Base-by-base conservation (phyloP, 1,284 basidiomycete species). In the Pyrrhoderma noxium region DNA sequence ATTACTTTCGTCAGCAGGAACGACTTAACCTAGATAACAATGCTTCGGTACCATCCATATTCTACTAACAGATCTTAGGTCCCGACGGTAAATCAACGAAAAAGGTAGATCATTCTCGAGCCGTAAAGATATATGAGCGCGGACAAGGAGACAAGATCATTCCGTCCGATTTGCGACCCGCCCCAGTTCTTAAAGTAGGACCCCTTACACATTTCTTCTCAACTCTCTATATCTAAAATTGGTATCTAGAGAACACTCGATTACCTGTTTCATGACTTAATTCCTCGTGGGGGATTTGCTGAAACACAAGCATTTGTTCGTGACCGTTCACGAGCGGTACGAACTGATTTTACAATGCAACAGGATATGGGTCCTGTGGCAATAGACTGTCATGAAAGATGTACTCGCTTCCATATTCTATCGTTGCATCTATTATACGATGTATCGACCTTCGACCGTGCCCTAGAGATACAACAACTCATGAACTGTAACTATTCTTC, bases 281-380 rank as follows among this genome's bases (percentile, higher is more conserved):
- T 97, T 38, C 76, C 79, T 2, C 69, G 72, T 8, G 79, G 79
- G 3, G 81, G 82, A 8, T 85, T 93, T 60, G 74, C 78, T 8
- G 72, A 77, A 45, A 89, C 86, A 1, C 88, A 80, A 65, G 82
- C 73, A 56, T 98, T 97, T 70, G 83, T 99, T 44, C 85, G 94
- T 43, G 95, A 99, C 67, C 84, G 95, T 13, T 91, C 93, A 0
- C 80, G 95, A 56, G 79, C 91, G 0, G 87, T 98, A 41, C 76
- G 95, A 27, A 94, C 89, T 60, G 95, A 99, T 65, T 96, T 98
- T 57, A 93, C 91, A 0, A 88, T 97, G 71, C 95, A 98, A 65
- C 88, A 89, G 56, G 80, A 85, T 52, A 84, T 81, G 38, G 89
- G 89, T 0, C 64, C 72, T 1, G 64, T 89, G 42, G 89, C 93